Evolutionary conservation across 1,284 basidiomycete genomes (phyloP), one percentile per base, ranked within the genome.

Genomic region (Marasmius sp.): DNA sequence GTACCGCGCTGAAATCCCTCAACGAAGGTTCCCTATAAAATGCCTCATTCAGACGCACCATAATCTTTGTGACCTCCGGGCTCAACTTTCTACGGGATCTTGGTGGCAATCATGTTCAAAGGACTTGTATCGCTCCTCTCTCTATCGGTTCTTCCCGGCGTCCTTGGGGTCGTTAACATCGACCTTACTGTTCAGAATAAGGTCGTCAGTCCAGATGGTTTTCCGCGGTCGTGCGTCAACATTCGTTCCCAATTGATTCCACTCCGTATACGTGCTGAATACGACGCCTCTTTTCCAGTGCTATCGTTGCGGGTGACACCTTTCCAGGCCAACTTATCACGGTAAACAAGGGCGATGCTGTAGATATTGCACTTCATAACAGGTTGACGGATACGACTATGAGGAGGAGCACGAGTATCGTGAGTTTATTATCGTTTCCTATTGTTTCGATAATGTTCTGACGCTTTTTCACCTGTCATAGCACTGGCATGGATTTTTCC

Each of bases 401-500:
- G 64, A 33, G 60, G 36, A 36, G 53, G 27, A 59, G 57, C 14
- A 65, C 61, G 36, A 59, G 56, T n/a, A 65, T 67, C 18, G 64
- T 61, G 47, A 37, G 61, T 55, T n/a, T 16, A 22, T 9, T 34
- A 20, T 41, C 9, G 43, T 14, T 37, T 20, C 18, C 9, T 33
- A 0, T 37, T 11, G 16, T 6, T 27, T 51, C 20, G 7, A 38
- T 1, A 22, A 11, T 27, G 36, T 6, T 41, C 18, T 16, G 7
- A 16, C 3, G 9, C 50, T 52, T 16, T 16, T n/a, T 16, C 2
- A n/a, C n/a, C 48, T 58, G 8, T 8, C 18, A 18, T 45, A 64
- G 61, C 65, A 66, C 57, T 66, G 65, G 65, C 65, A 66, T 41
- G 65, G 65, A 39, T 57, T 66, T 33, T 63, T 66, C 45, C 65